These are phyloP conservation scores for Hypoxylon fuscum DNA, from an alignment of 495 filamentous ascomycete species.

Conservation along the genomic window DNA sequence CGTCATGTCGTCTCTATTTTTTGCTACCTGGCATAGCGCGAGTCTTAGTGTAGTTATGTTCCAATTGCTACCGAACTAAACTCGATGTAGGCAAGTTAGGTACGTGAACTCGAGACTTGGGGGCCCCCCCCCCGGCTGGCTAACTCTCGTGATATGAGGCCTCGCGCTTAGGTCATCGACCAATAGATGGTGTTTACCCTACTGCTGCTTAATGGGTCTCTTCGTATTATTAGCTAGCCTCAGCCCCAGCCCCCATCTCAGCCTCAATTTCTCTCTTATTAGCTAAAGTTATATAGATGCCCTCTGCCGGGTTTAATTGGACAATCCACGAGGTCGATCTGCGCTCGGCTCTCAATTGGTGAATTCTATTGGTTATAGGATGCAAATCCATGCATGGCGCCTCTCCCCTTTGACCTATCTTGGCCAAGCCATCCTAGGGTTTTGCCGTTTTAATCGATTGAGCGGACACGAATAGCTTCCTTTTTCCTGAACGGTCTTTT, in stretches of 20 bases:
- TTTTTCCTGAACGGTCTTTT: no score
- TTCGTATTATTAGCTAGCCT: conserved; percentile 36
- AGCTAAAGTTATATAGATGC: not conserved
- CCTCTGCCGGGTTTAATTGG: not conserved
- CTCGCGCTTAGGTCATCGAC: conserved; percentile 32
- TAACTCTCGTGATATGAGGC: conserved; percentile 16
- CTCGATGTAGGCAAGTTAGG: no score
- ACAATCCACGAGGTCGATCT: conserved; percentile 9
- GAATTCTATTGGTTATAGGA: conserved; percentile 14
- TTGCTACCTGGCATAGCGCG: no score
- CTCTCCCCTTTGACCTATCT: conserved; percentile 13
- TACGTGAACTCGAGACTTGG: conserved; percentile 1
- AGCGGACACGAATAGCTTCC: conserved; percentile 6
- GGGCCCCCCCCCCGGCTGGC: not conserved
- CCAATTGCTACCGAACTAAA: no score
- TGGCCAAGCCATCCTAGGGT: conserved; percentile 7
- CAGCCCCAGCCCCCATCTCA: conserved; percentile 33
- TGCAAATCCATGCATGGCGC: conserved; percentile 4
- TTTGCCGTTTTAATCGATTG: conserved; percentile 10
- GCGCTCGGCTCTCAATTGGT: conserved; percentile 1
- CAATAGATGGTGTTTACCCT: conserved; percentile 22
- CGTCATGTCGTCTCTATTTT: conserved; percentile 30
- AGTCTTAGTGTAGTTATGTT: no score
- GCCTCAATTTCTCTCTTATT: conserved; percentile 22
- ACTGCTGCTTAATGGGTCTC: conserved; percentile 10